Base-by-base conservation (phyloP, 2,329 filamentous ascomycete genomes). In the Colletotrichum godetiae region DNA sequence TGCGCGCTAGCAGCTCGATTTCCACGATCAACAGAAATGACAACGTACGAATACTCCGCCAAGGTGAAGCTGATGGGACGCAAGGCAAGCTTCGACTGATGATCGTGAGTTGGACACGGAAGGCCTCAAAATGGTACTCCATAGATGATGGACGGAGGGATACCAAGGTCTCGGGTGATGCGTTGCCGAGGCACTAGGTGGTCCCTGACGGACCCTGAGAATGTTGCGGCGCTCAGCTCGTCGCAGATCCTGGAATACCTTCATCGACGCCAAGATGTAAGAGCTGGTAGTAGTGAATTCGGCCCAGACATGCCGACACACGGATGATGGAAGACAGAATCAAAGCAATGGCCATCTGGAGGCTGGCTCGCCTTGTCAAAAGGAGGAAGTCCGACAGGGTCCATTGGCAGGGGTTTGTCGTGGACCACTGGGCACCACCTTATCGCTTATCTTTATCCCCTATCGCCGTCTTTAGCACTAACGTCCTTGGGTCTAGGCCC, bases 371-470 rank as follows among this genome's bases (percentile, higher is more conserved):
- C 42, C 42, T 49, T 49, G 42, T 49, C 42, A 49, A 55, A 24
- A 46, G 52, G n/a, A 63, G 27, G 29, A 29, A 52, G 66, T 46
- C 42, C 37, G 8, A 49, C 42, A 49, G 29, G 49, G 19, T n/a
- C n/a, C 53, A 22, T 66, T 27, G 59, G 22, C 56, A 22, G 31
- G 37, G 19, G 42, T n/a, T 49, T 3, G 4, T 49, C 42, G 4
- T 49, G 19, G 15, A 15, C 7, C 7, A 13, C 35, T 42, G 13
- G 42, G 19, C 42, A 49, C 19, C 12, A 10, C 62, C 11, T 61
- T 73, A 64, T 71, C 67, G 33, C n/a, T 7, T 31, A 31, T 57
- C 46, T 19, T 56, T 59, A 69, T 72, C 66, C 24, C 58, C 58
- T 55, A 58, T 64, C 37, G 29, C 5, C 24, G 42, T n/a, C 8